Conservation (phyloP, 1,284 basidiomycete species). For the Somion occarium region DNA sequence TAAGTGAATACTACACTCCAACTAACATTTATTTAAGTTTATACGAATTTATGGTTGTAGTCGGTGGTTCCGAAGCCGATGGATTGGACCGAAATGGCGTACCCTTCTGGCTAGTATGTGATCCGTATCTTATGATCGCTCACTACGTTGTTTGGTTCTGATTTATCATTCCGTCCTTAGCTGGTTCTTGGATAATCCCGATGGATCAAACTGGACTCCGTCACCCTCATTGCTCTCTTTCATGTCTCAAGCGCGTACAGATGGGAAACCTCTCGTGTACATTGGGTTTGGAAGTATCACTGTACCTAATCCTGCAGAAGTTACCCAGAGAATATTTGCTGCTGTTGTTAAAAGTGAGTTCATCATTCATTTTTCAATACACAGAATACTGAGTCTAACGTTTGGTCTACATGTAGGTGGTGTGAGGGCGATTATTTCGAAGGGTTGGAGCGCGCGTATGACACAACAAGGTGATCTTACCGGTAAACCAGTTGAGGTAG, state of each 20-base stretch:
- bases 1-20: constrained; percentile 10
- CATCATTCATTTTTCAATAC: not conserved
- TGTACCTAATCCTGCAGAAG: constrained; percentile 61
- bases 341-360: constrained; percentile 58
- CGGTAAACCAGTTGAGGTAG: constrained; percentile 17
- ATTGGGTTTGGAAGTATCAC: constrained; percentile 74
- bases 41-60: constrained; percentile 17
- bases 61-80: constrained; percentile 68
- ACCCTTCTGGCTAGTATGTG: constrained; percentile 55
- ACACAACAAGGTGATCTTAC: constrained; percentile 34
- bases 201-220: constrained; percentile 51
- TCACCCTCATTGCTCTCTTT: constrained; percentile 49
- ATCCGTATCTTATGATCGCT: not conserved
- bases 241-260: constrained; percentile 51
- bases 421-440: constrained; percentile 71
- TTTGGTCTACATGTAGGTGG: constrained; percentile 31
- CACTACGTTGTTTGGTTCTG: not conserved
- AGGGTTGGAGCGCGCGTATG: constrained; percentile 72
- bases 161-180: no score
- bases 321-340: constrained; percentile 60
- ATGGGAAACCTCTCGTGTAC: constrained; percentile 67
- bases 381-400: not conserved
- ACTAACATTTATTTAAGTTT: not conserved
- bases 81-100: constrained; percentile 73
- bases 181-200: constrained; percentile 67